These are phyloP conservation scores for Triticum urartu DNA, from an alignment of 176 grass and related monocot genomes.

Conservation along the genomic window DNA sequence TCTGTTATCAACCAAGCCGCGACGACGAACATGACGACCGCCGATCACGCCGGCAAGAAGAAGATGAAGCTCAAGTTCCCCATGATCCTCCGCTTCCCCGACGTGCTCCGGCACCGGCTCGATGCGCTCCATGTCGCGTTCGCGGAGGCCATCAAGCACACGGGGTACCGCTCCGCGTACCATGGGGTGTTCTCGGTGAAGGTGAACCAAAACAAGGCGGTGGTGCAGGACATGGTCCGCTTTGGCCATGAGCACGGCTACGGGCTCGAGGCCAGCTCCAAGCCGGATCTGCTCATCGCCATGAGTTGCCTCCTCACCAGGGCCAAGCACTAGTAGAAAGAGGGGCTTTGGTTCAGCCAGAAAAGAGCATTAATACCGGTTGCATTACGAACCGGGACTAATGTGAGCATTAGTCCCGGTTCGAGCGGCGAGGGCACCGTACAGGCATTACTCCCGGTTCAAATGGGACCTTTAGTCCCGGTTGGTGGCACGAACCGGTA, in stretches of 20 bases:
- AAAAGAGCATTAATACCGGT: too few species aligned
- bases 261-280: constrained; percentile 33
- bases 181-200: background rate
- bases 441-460: too few species aligned
- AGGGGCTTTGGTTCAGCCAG: too few species aligned
- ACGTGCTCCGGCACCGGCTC: constrained; percentile 30
- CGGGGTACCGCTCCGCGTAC: background rate
- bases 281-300: constrained; percentile 21
- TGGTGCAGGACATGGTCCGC: background rate
- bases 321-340: too few species aligned
- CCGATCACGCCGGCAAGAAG: too few species aligned
- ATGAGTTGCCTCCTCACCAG: constrained; percentile 5
- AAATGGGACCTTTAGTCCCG: too few species aligned
- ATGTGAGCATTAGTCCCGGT: too few species aligned
- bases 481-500: too few species aligned
- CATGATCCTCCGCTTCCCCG: constrained; percentile 41
- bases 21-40: too few species aligned
- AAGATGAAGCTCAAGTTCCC: background rate
- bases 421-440: too few species aligned
- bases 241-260: background rate
- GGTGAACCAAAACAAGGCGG: constrained; percentile 26
- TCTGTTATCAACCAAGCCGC: too few species aligned
- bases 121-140: constrained; percentile 24
- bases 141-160: background rate
- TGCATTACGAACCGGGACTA: too few species aligned